Conservation (phyloP, 1,139 yeast genomes). For the Saccharomycopsis phalli region DNA sequence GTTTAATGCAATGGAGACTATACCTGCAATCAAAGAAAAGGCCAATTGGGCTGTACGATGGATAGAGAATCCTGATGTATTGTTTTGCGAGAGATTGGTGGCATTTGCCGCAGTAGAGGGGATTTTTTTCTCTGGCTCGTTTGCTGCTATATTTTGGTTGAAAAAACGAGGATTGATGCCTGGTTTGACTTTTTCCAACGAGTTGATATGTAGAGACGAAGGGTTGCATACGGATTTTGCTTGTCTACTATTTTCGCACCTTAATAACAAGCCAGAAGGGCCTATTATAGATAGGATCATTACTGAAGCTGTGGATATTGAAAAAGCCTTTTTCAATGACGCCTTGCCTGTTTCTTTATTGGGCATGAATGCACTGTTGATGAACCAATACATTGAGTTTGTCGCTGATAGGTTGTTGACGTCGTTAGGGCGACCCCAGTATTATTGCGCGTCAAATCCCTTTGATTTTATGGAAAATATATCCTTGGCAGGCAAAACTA, state of each 20-base stretch:
- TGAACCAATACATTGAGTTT: constrained; percentile 97
- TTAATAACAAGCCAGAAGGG: constrained; percentile 77
- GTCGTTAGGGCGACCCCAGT: constrained; percentile 83
- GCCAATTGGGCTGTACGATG: constrained; percentile 98
- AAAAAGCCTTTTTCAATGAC: constrained; percentile 76
- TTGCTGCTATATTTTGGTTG: constrained; percentile 97
- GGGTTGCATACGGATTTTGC: constrained; percentile 98
- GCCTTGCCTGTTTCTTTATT: constrained; percentile 85
- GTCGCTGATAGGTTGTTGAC: constrained; percentile 91
- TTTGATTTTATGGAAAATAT: constrained; percentile 98
- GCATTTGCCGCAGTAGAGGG: constrained; percentile 99
- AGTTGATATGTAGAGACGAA: constrained; percentile 95
- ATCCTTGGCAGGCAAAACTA: constrained; percentile 95
- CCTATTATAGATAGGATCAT: constrained; percentile 75
- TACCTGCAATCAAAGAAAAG: constrained; percentile 90
- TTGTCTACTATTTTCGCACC: constrained; percentile 86
- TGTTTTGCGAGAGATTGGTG: constrained; percentile 90
- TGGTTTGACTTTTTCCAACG: constrained; percentile 94
- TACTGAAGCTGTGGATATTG: constrained; percentile 92
- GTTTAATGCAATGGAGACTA: constrained; percentile 89
- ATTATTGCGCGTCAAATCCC: constrained; percentile 84
- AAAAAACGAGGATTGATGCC: constrained; percentile 98
- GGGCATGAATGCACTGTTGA: constrained; percentile 87
- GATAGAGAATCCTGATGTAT: constrained; percentile 80
- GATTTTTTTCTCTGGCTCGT: constrained; percentile 94